Percentiles rank a stretch among this genome's conserved stretches.
Conservation (phyloP, 2,329 filamentous ascomycete species). For the Claviceps fusiformis region DNA sequence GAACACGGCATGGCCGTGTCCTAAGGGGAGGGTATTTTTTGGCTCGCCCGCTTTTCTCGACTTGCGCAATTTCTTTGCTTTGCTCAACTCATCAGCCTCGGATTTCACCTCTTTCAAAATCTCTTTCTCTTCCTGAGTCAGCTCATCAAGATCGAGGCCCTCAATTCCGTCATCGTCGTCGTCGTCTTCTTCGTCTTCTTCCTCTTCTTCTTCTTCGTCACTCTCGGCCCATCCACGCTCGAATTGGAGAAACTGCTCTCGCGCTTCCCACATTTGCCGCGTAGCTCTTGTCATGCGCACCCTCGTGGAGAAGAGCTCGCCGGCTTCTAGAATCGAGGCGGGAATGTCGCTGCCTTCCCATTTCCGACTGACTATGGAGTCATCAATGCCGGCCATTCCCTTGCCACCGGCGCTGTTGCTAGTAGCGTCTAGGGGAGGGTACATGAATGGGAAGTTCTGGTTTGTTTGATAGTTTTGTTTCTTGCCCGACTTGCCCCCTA, state of each 20-base stretch:
- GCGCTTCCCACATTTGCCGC: conserved; percentile 87
- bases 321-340: conserved; percentile 87
- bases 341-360: conserved; percentile 95
- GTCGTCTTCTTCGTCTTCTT: conserved; percentile 26
- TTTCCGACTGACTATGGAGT: conserved; percentile 63
- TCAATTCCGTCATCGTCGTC: conserved; percentile 29
- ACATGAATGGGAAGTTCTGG: conserved; percentile 96
- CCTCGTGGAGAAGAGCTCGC: conserved; percentile 76
- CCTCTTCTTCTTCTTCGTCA: conserved; percentile 25
- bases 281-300: conserved; percentile 87
- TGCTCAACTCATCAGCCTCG: conserved; percentile 16
- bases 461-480: conserved; percentile 99
- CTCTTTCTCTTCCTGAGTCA: conserved; percentile 27
- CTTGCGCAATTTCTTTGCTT: conserved; percentile 10
- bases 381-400: conserved; percentile 67
- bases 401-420: conserved; percentile 89
- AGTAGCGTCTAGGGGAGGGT: conserved; percentile 77
- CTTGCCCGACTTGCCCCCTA: conserved; percentile 85
- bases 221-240: conserved; percentile 71
- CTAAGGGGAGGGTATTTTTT: background rate
- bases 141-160: conserved; percentile 32
- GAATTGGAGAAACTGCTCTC: conserved; percentile 80
- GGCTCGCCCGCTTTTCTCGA: background rate
- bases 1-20: conserved; percentile 3
- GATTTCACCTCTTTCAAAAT: conserved; percentile 28